phyloP scores from a whole-genome alignment of 2,329 filamentous ascomycete species.

The Tolypocladium ovalisporum region DNA sequence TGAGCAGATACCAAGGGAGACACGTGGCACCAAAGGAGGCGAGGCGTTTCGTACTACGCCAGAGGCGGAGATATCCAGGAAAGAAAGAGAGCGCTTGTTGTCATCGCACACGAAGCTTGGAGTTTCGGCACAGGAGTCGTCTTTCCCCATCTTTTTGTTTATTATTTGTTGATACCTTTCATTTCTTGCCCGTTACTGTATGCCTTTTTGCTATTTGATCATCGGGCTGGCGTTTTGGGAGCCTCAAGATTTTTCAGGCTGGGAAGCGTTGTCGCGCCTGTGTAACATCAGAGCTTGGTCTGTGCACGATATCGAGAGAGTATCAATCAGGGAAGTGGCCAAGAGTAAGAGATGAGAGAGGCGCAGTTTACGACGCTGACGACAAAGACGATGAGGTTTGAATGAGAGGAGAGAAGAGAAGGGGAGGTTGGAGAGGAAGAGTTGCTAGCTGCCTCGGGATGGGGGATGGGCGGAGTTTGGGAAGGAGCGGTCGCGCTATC shows the following conservation, averaged over 20 bases:
- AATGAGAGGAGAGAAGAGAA: no score
- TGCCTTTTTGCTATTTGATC: constrained; percentile 1
- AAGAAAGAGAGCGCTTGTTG: neutral
- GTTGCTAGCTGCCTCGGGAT: neutral
- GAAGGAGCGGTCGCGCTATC: neutral
- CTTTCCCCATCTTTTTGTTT: constrained; percentile 1
- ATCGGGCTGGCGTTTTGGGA: constrained; percentile 4
- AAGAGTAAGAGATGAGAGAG: neutral
- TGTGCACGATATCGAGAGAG: neutral
- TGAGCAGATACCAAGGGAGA: neutral
- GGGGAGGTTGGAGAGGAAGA: neutral
- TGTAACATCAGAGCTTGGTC: constrained; percentile 1
- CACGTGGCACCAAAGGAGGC: neutral
- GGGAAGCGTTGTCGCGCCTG: neutral
- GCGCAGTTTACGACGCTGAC: neutral
- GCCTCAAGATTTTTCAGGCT: neutral
- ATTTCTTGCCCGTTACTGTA: neutral
- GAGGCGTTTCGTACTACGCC: neutral
- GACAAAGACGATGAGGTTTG: neutral
- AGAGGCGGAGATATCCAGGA: neutral
- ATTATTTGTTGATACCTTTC: neutral
- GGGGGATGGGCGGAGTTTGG: neutral
- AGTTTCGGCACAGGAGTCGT: constrained; percentile 4
- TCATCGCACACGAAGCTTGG: constrained; percentile 7
- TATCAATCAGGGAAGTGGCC: neutral